These are phyloP conservation scores for Hypomyces perniciosus DNA, from an alignment of 2,329 filamentous ascomycete genomes.

Conservation along the genomic window DNA sequence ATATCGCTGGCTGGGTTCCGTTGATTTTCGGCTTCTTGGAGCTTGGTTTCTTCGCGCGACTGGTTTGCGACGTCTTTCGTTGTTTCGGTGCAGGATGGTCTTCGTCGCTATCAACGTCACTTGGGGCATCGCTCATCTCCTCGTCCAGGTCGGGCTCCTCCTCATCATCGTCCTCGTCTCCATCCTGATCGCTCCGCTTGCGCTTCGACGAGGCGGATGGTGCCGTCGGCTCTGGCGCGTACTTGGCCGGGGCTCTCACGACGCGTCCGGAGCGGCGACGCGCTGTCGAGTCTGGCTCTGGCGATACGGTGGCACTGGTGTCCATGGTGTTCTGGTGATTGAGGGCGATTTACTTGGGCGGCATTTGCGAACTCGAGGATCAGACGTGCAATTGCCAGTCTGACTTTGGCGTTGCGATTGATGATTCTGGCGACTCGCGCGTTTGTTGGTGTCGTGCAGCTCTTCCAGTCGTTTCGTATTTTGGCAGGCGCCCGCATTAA, in stretches of 20 bases:
- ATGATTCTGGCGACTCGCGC: slow-evolving; percentile 5
- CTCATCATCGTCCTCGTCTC: slow-evolving; percentile 41
- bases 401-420: slow-evolving; percentile 1
- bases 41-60: slow-evolving; percentile 49
- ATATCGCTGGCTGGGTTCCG: slow-evolving; percentile 37
- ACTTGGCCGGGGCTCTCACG: slow-evolving; percentile 54
- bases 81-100: slow-evolving; percentile 33
- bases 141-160: slow-evolving; percentile 44
- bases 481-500: slow-evolving; percentile 7
- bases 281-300: slow-evolving; percentile 45
- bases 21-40: slow-evolving; percentile 61
- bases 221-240: slow-evolving; percentile 42
- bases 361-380: slow-evolving; percentile 5
- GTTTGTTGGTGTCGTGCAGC: slow-evolving; percentile 11
- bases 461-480: not conserved
- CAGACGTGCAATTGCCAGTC: slow-evolving; percentile 7
- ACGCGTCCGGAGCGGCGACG: slow-evolving; percentile 66
- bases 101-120: slow-evolving; percentile 42
- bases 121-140: slow-evolving; percentile 37
- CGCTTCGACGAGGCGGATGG: slow-evolving; percentile 47
- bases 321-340: slow-evolving; percentile 32
- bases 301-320: slow-evolving; percentile 48
- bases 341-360: not conserved
- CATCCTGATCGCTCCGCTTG: slow-evolving; percentile 48
- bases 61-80: slow-evolving; percentile 37